Evolutionary conservation across 495 filamentous ascomycete genomes (phyloP), one percentile per base, ranked within the genome.

Genomic region (Xylaria grammica): DNA sequence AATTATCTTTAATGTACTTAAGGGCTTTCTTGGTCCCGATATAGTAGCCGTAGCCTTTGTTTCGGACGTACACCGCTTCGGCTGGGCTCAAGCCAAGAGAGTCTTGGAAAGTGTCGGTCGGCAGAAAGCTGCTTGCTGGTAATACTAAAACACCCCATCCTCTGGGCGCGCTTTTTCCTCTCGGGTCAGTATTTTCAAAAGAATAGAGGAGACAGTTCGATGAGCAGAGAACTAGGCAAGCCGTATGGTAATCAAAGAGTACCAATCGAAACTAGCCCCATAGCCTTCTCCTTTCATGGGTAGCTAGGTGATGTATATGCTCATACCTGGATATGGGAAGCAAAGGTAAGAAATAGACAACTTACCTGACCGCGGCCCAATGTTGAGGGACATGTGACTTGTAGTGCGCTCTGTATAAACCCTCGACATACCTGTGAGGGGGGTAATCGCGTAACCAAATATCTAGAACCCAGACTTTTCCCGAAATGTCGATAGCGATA

Each of bases 401-500:
- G 30, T 13, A 20, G 5, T 49, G 40, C 15, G 48, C 19, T 11
- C 1, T 22, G 50, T 62, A 22, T 27, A 62, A n/a, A 22, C 50
- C 29, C 6, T 32, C 27, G 19, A 62, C 8, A 9, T 3, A 62
- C 36, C 9, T 7, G 11, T 30, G 49, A 50, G 24, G 11, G 24
- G 11, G 10, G 22, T 6, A 36, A 11, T 4, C 2, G 11, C 13
- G 2, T 40, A 45, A 50, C 62, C 62, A 91, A 19, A 94, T 80
- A 53, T 89, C 82, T 84, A 93, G 90, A 2, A 93, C 61, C 57
- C 87, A 81, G 0, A 88, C 79, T 20, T 73, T 77, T 22, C 91
- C 92, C 19, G 78, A 68, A 46, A 97, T 93, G 65, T 93, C 91
- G 11, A 87, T 87, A 22, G 90, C 93, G 19, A 89, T 81, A 44